Percentiles rank a stretch among this genome's conserved stretches.
phyloP scores from a whole-genome alignment of 805 yeast genomes.

The Saccharomycopsis vini region DNA sequence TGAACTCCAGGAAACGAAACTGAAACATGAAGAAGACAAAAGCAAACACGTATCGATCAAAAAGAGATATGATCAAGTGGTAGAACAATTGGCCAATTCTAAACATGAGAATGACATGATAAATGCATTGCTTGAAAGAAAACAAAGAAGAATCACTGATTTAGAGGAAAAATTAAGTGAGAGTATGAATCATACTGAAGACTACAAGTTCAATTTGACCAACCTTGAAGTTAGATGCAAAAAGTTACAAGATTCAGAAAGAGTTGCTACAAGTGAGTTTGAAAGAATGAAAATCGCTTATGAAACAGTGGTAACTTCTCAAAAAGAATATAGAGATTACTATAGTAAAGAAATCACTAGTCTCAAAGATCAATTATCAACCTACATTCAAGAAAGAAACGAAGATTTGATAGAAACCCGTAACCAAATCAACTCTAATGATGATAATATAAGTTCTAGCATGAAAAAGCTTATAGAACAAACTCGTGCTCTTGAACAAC shows the following conservation, averaged over 20 bases:
- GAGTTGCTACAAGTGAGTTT: slow-evolving; percentile 38
- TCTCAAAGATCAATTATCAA: slow-evolving; percentile 31
- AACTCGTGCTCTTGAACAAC: slow-evolving; percentile 39
- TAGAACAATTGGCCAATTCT: slow-evolving; percentile 58
- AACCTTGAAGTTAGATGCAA: slow-evolving; percentile 41
- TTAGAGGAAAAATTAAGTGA: slow-evolving; percentile 51
- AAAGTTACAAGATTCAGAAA: slow-evolving; percentile 38
- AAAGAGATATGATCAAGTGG: slow-evolving; percentile 42
- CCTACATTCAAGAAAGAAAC: slow-evolving; percentile 31
- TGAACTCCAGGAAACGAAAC: slow-evolving; percentile 33
- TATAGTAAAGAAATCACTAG: slow-evolving; percentile 36
- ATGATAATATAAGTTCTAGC: slow-evolving; percentile 40
- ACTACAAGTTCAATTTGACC: slow-evolving; percentile 40
- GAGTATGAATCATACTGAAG: slow-evolving; percentile 38
- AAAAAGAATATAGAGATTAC: slow-evolving; percentile 41
- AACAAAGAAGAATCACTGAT: slow-evolving; percentile 59
- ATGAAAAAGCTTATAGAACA: slow-evolving; percentile 40
- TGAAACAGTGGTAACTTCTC: slow-evolving; percentile 45
- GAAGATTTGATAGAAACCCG: slow-evolving; percentile 30
- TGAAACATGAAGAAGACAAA: slow-evolving; percentile 38
- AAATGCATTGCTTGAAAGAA: slow-evolving; percentile 56
- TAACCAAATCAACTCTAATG: slow-evolving; percentile 33
- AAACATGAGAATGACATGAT: slow-evolving; percentile 74
- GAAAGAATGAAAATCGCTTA: slow-evolving; percentile 51
- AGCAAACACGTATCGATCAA: slow-evolving; percentile 42